phyloP scores from a whole-genome alignment of 2,329 filamentous ascomycete genomes.

The Sclerotinia sclerotiorum region DNA sequence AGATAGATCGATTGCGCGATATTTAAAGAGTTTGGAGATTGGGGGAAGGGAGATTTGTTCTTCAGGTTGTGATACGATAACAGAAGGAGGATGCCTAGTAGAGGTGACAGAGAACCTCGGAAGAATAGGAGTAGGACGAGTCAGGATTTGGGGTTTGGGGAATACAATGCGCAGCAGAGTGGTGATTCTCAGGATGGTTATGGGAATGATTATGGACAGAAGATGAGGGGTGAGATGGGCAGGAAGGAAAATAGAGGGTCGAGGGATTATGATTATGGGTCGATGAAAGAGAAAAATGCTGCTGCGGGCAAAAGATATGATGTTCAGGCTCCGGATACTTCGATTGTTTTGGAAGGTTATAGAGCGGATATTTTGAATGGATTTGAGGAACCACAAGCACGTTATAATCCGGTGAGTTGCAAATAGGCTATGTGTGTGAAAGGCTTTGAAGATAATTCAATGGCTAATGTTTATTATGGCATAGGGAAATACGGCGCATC shows the following conservation, averaged over 20 bases:
- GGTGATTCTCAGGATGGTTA: background rate
- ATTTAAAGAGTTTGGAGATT: background rate
- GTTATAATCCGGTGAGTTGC: slow-evolving; percentile 55
- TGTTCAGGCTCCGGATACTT: slow-evolving; percentile 19
- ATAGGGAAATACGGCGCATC: slow-evolving; percentile 52
- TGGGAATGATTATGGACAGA: slow-evolving; percentile 5
- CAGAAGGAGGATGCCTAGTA: slow-evolving; percentile 16
- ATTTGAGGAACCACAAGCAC: slow-evolving; percentile 54
- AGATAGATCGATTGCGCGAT: background rate
- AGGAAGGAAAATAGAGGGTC: slow-evolving; percentile 12
- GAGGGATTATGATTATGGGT: slow-evolving; percentile 12
- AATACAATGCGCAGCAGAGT: background rate
- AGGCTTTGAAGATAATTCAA: background rate
- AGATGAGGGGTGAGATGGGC: slow-evolving; percentile 2
- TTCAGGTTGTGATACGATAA: background rate
- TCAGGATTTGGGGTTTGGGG: slow-evolving; percentile 12
- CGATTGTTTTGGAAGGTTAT: slow-evolving; percentile 59
- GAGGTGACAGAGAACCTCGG: slow-evolving; percentile 10
- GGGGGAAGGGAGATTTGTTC: background rate
- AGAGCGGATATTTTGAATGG: slow-evolving; percentile 54
- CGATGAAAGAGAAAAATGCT: slow-evolving; percentile 7
- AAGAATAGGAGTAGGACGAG: slow-evolving; percentile 18
- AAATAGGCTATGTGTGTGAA: background rate
- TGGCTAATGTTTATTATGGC: slow-evolving; percentile 15
- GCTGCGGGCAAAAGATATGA: slow-evolving; percentile 14